Evolutionary conservation across 164 flowering plant species (phyloP).

Genomic region (Saururus chinensis): DNA sequence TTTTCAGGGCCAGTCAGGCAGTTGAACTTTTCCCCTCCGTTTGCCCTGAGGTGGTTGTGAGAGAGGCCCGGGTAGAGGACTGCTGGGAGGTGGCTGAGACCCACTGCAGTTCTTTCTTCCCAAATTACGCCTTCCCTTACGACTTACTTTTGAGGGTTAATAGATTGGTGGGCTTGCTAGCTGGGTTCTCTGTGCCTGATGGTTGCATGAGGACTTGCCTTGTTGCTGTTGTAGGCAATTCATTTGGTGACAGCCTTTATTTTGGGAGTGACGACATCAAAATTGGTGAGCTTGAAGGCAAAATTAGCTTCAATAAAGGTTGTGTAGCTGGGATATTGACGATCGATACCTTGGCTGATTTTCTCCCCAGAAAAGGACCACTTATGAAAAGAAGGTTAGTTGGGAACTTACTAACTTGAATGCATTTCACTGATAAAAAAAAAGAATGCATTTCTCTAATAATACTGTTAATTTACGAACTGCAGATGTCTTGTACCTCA

Average conservation of each 20-base stretch:
- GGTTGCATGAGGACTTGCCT: conserved; percentile 74
- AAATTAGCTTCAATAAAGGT: conserved; percentile 53
- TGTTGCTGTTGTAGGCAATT: conserved; percentile 67
- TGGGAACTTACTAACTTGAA: neutral
- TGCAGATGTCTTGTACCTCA: no score
- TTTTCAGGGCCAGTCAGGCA: conserved; percentile 70
- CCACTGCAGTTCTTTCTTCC: conserved; percentile 98
- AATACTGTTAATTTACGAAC: no score
- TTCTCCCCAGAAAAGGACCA: conserved; percentile 90
- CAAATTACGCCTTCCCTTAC: conserved; percentile 77
- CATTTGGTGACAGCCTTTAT: conserved; percentile 28
- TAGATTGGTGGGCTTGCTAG: conserved; percentile 57
- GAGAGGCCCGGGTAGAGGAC: conserved; percentile 97
- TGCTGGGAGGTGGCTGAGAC: conserved; percentile 99
- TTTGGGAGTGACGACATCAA: conserved; percentile 52
- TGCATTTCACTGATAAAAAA: neutral
- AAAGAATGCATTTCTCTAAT: neutral
- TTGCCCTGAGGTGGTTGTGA: conserved; percentile 69
- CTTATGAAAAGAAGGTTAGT: conserved; percentile 75
- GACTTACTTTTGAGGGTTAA: conserved; percentile 71
- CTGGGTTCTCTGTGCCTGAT: conserved; percentile 62
- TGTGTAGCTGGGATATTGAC: conserved; percentile 88
- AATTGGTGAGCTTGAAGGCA: conserved; percentile 63
- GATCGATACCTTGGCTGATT: conserved; percentile 87
- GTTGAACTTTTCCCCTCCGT: conserved; percentile 67